Conservation (phyloP, 1,284 basidiomycete species). For the Apiotrichum porosum region DNA sequence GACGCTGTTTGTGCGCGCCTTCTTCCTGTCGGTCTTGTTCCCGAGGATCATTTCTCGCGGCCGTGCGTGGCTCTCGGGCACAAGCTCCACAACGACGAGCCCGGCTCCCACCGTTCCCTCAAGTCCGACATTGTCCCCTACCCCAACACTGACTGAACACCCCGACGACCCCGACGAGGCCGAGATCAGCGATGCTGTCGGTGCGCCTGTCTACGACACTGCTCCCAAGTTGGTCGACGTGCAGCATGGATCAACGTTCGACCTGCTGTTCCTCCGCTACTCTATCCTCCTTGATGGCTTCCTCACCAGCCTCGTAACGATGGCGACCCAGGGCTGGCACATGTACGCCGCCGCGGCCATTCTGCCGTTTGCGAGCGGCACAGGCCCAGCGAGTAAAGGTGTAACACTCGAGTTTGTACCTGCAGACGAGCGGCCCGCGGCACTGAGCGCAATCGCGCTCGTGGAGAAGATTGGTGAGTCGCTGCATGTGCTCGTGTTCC, state of each 20-base stretch:
- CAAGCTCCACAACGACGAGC: background rate
- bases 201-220: conserved; percentile 8
- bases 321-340: conserved; percentile 32
- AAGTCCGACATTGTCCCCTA: background rate
- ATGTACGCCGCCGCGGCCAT: conserved; percentile 43
- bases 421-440: conserved; percentile 31
- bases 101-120: background rate
- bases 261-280: conserved; percentile 43
- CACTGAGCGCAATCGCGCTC: conserved; percentile 43
- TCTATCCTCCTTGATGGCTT: conserved; percentile 44
- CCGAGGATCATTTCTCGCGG: conserved; percentile 39
- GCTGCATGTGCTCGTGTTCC: no score
- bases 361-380: conserved; percentile 45
- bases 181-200: conserved; percentile 22
- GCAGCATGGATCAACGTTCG: conserved; percentile 35
- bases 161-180: conserved; percentile 22
- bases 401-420: conserved; percentile 45
- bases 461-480: conserved; percentile 40
- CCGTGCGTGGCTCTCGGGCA: conserved; percentile 15
- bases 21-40: conserved; percentile 43
- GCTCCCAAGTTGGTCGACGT: conserved; percentile 16
- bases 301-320: conserved; percentile 30
- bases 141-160: conserved; percentile 8
- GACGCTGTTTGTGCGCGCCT: conserved; percentile 34
- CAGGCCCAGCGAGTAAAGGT: conserved; percentile 45